These are phyloP conservation scores for Daldinia grandis DNA, from an alignment of 495 filamentous ascomycete genomes.

Conservation along the genomic window DNA sequence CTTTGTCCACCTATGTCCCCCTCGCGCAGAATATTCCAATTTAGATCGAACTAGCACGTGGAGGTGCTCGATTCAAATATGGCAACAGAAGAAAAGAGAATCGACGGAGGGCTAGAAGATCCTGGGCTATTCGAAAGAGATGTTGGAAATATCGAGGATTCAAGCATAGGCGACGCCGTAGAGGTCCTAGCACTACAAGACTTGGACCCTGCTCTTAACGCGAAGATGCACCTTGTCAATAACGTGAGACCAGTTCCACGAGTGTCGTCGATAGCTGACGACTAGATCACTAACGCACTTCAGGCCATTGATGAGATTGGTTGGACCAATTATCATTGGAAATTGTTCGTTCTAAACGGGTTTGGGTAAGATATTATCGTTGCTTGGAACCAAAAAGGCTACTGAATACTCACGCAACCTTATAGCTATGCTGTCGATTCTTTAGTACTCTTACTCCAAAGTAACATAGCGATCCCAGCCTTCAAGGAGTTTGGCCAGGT, in stretches of 20 bases:
- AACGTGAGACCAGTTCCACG: conserved; percentile 58
- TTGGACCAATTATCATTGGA: conserved; percentile 72
- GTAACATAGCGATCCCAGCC: conserved; percentile 67
- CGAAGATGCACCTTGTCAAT: conserved; percentile 76
- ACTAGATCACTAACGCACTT: conserved; percentile 15
- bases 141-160: conserved; percentile 24
- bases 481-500: conserved; percentile 64
- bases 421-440: conserved; percentile 74
- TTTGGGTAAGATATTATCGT: conserved; percentile 63
- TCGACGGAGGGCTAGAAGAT: conserved; percentile 7
- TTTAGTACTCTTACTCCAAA: conserved; percentile 71
- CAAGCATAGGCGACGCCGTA: conserved; percentile 45
- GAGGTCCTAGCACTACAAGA: conserved; percentile 61
- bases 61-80: conserved; percentile 3
- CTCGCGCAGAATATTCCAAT: not conserved
- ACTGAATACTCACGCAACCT: conserved; percentile 12
- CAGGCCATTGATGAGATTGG: conserved; percentile 79
- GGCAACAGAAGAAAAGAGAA: conserved; percentile 22
- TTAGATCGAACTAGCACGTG: not conserved
- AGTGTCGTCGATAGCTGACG: conserved; percentile 2
- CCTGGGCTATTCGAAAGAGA: conserved; percentile 30
- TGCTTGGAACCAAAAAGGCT: not conserved
- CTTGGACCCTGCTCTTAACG: conserved; percentile 69
- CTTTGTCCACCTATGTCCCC: not conserved
- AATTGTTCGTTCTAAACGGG: conserved; percentile 71